Evolutionary conservation across 306 rosid genomes (phyloP), one percentile per base, ranked within the genome.

Genomic region (Ormosia semicastrata): DNA sequence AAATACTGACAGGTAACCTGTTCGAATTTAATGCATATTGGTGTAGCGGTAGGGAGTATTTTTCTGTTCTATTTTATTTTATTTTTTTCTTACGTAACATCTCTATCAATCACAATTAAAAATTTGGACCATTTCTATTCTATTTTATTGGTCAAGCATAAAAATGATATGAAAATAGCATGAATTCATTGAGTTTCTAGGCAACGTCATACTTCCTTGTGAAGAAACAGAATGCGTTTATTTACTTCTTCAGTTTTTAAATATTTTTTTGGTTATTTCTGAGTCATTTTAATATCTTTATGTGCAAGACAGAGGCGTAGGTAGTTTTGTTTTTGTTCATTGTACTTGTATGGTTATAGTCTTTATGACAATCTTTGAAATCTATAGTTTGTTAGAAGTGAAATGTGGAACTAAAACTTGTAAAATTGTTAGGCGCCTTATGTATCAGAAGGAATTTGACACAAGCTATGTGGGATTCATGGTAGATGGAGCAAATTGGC

Each of bases 401-500:
- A 37, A 57, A 75, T 76, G 56, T 66, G 71, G 78, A 73, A 53
- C 88, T 82, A 59, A 62, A 73, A 43, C 57, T 58, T 71, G 24
- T 80, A 85, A 50, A 54, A 74, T 41, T 89, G 54, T 88, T 89
- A 91, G 98, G 87, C 85, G 83, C 80, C 96, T 94, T 5, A 94
- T 94, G 98, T 94, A 83, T 79, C 76, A 85, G 77, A 92, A 91
- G 88, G 92, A 88, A 69, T 88, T 71, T 7, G 97, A 91, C 79
- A 0, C 87, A 71, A 92, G 94, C 84, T 94, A 91, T 67, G 90
- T 88, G 60, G 98, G 92, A 76, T 94, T 94, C 84, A 83, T 85
- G 46, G 88, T 13, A 81, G 98, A 94, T 76, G 98, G 98, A 68
- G 97, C 98, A 46, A 85, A 87, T 49, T 94, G 98, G 98, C 90